phyloP scores from a whole-genome alignment of 176 grass and related monocot species.

The Elymus sibiricus region DNA sequence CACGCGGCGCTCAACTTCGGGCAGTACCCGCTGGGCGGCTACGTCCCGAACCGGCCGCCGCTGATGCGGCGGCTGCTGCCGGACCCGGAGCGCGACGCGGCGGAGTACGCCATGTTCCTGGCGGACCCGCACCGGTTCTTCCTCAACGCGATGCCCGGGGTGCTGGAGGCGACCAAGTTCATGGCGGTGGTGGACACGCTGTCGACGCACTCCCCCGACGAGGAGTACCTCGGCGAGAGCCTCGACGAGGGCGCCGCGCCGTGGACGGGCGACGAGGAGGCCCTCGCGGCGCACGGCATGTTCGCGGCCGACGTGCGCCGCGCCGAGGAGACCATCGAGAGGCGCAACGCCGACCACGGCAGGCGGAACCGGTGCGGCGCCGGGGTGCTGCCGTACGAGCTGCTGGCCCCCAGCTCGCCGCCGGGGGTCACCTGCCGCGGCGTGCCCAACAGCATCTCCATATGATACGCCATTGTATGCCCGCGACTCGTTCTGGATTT shows the following conservation, averaged over 20 bases:
- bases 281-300: conserved; percentile 48
- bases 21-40: conserved; percentile 90
- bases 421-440: conserved; percentile 93
- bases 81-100: conserved; percentile 63
- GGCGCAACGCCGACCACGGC: conserved; percentile 54
- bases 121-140: conserved; percentile 92
- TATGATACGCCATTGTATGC: conserved; percentile 33
- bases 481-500: background rate
- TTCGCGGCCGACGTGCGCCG: conserved; percentile 63
- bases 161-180: conserved; percentile 96
- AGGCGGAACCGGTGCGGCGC: conserved; percentile 81
- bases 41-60: conserved; percentile 85
- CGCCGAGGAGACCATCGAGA: conserved; percentile 72
- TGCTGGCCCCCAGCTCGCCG: conserved; percentile 80
- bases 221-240: conserved; percentile 91
- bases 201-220: conserved; percentile 96
- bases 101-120: conserved; percentile 64
- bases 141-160: conserved; percentile 81
- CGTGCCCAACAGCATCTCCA: conserved; percentile 97
- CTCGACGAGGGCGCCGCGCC: conserved; percentile 41
- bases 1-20: conserved; percentile 97
- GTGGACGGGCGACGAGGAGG: conserved; percentile 81
- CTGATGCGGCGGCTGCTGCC: conserved; percentile 92
- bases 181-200: conserved; percentile 98
- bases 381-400: conserved; percentile 87